Evolutionary conservation across 192 early-diverging fungal species (phyloP), one percentile per base, ranked within the genome.

Genomic region (Coemansia sp.): DNA sequence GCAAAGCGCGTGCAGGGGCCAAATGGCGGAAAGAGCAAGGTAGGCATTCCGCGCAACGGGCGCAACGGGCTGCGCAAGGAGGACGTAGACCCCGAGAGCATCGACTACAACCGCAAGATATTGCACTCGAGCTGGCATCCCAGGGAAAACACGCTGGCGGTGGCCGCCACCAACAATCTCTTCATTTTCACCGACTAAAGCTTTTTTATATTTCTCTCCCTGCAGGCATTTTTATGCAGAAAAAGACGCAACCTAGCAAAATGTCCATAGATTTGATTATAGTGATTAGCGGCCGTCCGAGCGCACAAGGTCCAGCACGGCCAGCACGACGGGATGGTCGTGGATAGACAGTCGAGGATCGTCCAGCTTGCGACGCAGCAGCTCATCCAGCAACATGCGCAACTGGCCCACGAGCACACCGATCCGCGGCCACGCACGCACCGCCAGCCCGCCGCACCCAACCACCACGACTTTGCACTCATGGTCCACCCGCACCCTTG

Each of bases 91-190:
- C 87, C 88, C 1, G 95, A 97, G 45, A 79, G 86, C 45, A 84
- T 93, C 60, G 97, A 99, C 77, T 98, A 92, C 73, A 88, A 86
- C 69, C 94, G 96, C 84, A 97, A 97, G 84, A 99, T 99, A 66
- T 73, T 99, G 56, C 97, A 99, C 72, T 93, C 96, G 25, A 93
- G 92, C 49, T 99, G 96, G 96, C 97, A 99, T 86, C 97, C 97
- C 49, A 88, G 88, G 62, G 97, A 99, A 76, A 97, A 97, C 78
- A 94, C 94, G 15, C 90, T 98, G 50, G 94, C 97, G 17, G 90
- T 98, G 49, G 97, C 97, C 38, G 97, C 97, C 21, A 99, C 97
- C 37, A 99, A 99, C 86, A 99, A 98, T 75, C 87, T 99, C 64
- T 99, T 99, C 69, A 91, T 94, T 65, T 94, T 94, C 81, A 90